These are phyloP conservation scores for Furcasterigmium sp. DNA, from an alignment of 2,329 filamentous ascomycete genomes.

Conservation along the genomic window DNA sequence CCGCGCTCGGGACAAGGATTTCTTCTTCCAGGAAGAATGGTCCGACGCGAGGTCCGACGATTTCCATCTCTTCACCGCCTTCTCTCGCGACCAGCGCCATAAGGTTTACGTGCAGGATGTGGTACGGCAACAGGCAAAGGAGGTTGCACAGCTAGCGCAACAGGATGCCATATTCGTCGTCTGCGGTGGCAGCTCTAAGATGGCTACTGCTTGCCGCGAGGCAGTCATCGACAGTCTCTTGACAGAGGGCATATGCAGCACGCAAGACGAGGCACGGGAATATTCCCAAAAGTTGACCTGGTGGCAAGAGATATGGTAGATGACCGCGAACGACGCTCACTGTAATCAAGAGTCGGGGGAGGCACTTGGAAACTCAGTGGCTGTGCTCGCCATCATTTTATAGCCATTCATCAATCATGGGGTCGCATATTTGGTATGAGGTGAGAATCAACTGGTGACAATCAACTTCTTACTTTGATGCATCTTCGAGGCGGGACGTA, in stretches of 20 bases:
- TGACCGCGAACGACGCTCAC: not conserved
- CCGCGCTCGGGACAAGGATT: conserved; percentile 70
- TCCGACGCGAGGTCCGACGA: conserved; percentile 3
- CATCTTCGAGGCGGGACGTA: too few species aligned
- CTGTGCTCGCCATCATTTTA: too few species aligned
- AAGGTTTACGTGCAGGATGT: conserved; percentile 55
- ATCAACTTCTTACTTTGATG: too few species aligned
- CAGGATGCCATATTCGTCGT: conserved; percentile 42
- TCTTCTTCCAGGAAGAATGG: conserved; percentile 80
- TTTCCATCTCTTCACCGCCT: conserved; percentile 33
- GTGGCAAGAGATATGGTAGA: conserved; percentile 58
- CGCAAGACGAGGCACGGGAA: conserved; percentile 31
- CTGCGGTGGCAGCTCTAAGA: conserved; percentile 53
- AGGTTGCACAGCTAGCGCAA: conserved; percentile 30
- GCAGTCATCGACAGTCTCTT: conserved; percentile 45
- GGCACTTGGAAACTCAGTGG: too few species aligned
- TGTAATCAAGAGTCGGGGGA: not conserved
- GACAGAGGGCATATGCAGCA: conserved; percentile 25
- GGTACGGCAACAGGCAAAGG: conserved; percentile 35
- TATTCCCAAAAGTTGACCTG: conserved; percentile 31
- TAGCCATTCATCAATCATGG: too few species aligned
- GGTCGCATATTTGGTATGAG: too few species aligned
- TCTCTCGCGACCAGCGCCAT: conserved; percentile 40
- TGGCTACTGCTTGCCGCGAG: conserved; percentile 49
- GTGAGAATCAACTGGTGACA: too few species aligned